Evolutionary conservation across 2,329 filamentous ascomycete species (phyloP).

Genomic region (Tothia fuscella): DNA sequence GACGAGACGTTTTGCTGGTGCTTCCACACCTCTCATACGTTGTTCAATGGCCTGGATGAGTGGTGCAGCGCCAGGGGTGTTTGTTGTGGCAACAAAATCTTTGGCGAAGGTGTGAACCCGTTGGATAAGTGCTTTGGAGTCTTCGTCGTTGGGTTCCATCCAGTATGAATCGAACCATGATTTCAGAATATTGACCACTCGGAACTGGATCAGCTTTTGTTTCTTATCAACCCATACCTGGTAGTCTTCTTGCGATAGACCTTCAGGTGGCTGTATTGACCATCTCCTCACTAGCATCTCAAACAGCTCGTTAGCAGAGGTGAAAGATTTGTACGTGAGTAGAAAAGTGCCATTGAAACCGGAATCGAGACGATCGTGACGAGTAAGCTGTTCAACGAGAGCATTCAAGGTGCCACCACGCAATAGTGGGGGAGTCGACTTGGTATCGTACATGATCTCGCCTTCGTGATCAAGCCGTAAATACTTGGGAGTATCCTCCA

Average conservation of each 20-base stretch:
- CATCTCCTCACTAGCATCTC: conserved; percentile 87
- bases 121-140: conserved; percentile 72
- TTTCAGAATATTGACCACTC: conserved; percentile 95
- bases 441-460: conserved; percentile 82
- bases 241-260: conserved; percentile 61
- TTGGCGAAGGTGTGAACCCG: conserved; percentile 84
- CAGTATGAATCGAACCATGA: conserved; percentile 98
- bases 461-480: conserved; percentile 76
- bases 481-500: conserved; percentile 73
- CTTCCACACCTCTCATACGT: conserved; percentile 76
- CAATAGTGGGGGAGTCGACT: conserved; percentile 60
- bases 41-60: conserved; percentile 83
- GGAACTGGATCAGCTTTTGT: conserved; percentile 89
- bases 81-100: conserved; percentile 83
- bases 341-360: conserved; percentile 97
- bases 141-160: conserved; percentile 88
- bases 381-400: conserved; percentile 85
- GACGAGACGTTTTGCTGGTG: conserved; percentile 72
- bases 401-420: conserved; percentile 83
- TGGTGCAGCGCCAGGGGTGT: conserved; percentile 76
- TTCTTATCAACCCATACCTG: conserved; percentile 87
- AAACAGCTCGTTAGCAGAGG: conserved; percentile 78
- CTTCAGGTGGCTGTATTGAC: conserved; percentile 80
- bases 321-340: conserved; percentile 92
- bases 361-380: conserved; percentile 89